Percentiles rank a stretch among this genome's conserved stretches.
Evolutionary conservation across 2,329 filamentous ascomycete genomes (phyloP).

Genomic region (Epichloe gansuensis): DNA sequence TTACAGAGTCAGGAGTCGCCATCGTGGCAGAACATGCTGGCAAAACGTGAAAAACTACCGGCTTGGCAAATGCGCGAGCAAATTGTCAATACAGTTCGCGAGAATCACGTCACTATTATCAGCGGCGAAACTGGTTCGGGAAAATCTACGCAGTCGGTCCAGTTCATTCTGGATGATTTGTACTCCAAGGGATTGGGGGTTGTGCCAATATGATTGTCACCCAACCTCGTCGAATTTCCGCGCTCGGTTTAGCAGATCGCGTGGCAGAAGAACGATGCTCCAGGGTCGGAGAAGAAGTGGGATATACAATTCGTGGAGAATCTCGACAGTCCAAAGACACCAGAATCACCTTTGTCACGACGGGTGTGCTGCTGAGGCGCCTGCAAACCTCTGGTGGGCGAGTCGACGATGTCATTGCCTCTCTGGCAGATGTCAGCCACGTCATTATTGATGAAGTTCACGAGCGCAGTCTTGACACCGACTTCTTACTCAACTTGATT

Average conservation of each 20-base stretch:
- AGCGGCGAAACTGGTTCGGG: constrained; percentile 94
- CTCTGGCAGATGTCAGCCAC: constrained; percentile 82
- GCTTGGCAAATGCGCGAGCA: constrained; percentile 75
- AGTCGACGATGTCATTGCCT: constrained; percentile 66
- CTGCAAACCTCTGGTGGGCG: constrained; percentile 82
- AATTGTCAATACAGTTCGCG: constrained; percentile 63
- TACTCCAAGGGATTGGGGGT: constrained; percentile 65
- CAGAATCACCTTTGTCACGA: constrained; percentile 91
- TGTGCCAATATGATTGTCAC: constrained; percentile 88
- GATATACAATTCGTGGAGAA: constrained; percentile 85
- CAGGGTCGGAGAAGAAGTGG: constrained; percentile 73
- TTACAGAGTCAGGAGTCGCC: constrained; percentile 50
- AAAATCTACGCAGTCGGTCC: constrained; percentile 93
- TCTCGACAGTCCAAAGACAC: constrained; percentile 63
- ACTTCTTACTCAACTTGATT: constrained; percentile 81
- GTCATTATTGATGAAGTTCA: constrained; percentile 95
- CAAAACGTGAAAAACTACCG: constrained; percentile 60
- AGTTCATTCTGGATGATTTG: constrained; percentile 88
- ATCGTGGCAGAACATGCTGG: constrained; percentile 63
- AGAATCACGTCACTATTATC: constrained; percentile 86
- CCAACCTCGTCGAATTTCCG: constrained; percentile 87
- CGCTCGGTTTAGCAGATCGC: constrained; percentile 83
- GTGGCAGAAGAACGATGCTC: constrained; percentile 86
- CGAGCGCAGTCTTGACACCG: constrained; percentile 86
- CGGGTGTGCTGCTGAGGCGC: constrained; percentile 78